Evolutionary conservation across 2,329 filamentous ascomycete genomes (phyloP), one percentile per base, ranked within the genome.

Genomic region (Fusarium longipes): DNA sequence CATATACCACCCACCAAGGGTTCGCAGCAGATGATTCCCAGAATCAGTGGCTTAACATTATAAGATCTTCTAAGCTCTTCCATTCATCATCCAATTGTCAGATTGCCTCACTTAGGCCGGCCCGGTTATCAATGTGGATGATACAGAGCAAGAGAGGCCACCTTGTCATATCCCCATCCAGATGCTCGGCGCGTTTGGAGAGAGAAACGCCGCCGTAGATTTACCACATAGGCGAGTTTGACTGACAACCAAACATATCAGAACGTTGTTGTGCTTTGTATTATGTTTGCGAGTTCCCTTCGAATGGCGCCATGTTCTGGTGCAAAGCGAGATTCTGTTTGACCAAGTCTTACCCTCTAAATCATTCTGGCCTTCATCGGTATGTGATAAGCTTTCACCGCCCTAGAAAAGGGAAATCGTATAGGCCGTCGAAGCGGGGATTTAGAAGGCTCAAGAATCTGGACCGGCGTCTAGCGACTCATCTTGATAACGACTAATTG

Each of bases 1-100:
- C 72, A 74, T 39, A 70, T 71, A 57, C 69, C 54, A 56, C 45
- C 60, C 57, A 61, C 68, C 57, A 45, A 58, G 65, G 63, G 64
- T 71, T 70, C 65, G 64, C 58, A 71, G 62, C 62, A 63, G 62
- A 58, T 50, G 56, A 38, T 65, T 55, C 59, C 33, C 57, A 57
- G 52, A 38, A 36, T 42, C 49, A 51, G 38, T 65, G 55, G 49
- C 45, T 60, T n/a, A n/a, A n/a, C n/a, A n/a, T n/a, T n/a, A n/a
- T n/a, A n/a, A 49, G 49, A 36, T 58, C 47, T 48, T 48, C 38
- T 30, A 27, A 32, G 30, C 38, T 38, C 49, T 32, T 22, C 8
- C 20, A 22, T 14, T 38, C 29, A 51, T 35, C 36, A 40, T 47
- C 43, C 25, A 64, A 39, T 61, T 36, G 44, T 38, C 12, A 53